phyloP scores from a whole-genome alignment of 2,329 filamentous ascomycete genomes.

The Xylogone sp. region DNA sequence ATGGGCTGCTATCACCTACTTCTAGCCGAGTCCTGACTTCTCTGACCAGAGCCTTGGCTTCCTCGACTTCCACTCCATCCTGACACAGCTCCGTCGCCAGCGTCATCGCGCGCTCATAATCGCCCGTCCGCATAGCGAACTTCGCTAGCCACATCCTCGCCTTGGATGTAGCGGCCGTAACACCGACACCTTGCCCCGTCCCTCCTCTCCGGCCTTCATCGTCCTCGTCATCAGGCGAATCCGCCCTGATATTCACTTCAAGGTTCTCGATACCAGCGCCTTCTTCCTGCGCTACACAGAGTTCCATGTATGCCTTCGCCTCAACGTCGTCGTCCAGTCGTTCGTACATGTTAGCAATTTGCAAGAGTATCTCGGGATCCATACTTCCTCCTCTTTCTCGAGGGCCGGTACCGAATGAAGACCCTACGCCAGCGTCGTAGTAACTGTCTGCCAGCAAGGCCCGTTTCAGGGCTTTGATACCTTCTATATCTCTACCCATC shows the following conservation, averaged over 20 bases:
- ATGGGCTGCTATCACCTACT: conserved; percentile 11
- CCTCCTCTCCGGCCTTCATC: conserved; percentile 33
- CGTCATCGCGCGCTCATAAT: conserved; percentile 73
- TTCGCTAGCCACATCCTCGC: conserved; percentile 91
- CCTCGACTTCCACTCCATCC: conserved; percentile 93
- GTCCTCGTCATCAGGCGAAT: conserved; percentile 42
- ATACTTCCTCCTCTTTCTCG: conserved; percentile 53
- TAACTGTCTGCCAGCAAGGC: conserved; percentile 85
- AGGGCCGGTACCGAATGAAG: conserved; percentile 32
- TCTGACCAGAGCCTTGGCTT: conserved; percentile 87
- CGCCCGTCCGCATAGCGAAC: conserved; percentile 70
- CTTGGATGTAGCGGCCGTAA: conserved; percentile 87
- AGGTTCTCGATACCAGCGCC: conserved; percentile 48
- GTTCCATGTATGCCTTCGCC: conserved; percentile 90
- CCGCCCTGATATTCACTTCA: conserved; percentile 50
- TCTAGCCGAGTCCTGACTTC: conserved; percentile 74
- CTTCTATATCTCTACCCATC: conserved; percentile 82
- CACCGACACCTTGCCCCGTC: conserved; percentile 61
- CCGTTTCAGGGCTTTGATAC: conserved; percentile 91
- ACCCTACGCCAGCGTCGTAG: conserved; percentile 62
- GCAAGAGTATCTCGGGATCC: conserved; percentile 85
- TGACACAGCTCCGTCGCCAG: conserved; percentile 89
- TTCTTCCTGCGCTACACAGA: conserved; percentile 89
- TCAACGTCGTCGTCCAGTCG: conserved; percentile 72
- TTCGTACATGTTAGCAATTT: conserved; percentile 89